phyloP scores from a whole-genome alignment of 148 eudicot species.

The Rhododendron molle region DNA sequence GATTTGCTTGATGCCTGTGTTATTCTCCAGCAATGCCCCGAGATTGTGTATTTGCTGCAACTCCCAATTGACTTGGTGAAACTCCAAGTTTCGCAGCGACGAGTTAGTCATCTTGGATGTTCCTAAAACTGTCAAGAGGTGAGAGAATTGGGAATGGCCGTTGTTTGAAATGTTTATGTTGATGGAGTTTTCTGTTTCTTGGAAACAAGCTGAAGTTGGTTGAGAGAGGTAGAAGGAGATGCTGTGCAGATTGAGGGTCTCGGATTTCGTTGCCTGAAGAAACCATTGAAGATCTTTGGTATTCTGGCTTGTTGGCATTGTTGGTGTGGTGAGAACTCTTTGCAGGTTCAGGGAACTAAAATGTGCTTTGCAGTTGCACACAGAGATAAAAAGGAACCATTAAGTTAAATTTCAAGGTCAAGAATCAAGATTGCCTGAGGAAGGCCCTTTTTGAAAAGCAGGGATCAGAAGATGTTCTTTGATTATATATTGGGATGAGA shows the following conservation, averaged over 20 bases:
- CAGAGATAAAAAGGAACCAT: not conserved
- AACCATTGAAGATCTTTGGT: constrained; percentile 64
- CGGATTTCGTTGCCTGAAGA: constrained; percentile 41
- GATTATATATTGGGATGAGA: not conserved
- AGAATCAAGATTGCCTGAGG: not conserved
- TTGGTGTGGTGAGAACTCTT: constrained; percentile 9
- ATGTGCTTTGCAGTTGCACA: not conserved
- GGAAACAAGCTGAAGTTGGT: constrained; percentile 45
- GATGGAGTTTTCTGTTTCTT: constrained; percentile 56
- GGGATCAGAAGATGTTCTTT: constrained; percentile 2
- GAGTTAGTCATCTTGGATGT: constrained; percentile 25
- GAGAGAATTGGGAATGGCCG: constrained; percentile 31
- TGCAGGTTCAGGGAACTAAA: not conserved
- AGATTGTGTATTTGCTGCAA: constrained; percentile 44
- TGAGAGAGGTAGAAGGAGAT: constrained; percentile 68
- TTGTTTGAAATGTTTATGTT: constrained; percentile 46
- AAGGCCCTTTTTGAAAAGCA: not conserved
- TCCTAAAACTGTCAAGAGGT: constrained; percentile 39
- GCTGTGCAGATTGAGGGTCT: constrained; percentile 40
- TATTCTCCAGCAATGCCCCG: constrained; percentile 29
- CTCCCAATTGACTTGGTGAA: constrained; percentile 74
- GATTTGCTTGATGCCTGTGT: constrained; percentile 42
- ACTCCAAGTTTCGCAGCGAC: constrained; percentile 53
- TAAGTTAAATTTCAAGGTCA: not conserved
- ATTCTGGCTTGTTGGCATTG: constrained; percentile 47